Evolutionary conservation across 371 early-diverging fungal species (phyloP), one percentile per base, ranked within the genome.

Genomic region (Dinochytrium kinnereticum): DNA sequence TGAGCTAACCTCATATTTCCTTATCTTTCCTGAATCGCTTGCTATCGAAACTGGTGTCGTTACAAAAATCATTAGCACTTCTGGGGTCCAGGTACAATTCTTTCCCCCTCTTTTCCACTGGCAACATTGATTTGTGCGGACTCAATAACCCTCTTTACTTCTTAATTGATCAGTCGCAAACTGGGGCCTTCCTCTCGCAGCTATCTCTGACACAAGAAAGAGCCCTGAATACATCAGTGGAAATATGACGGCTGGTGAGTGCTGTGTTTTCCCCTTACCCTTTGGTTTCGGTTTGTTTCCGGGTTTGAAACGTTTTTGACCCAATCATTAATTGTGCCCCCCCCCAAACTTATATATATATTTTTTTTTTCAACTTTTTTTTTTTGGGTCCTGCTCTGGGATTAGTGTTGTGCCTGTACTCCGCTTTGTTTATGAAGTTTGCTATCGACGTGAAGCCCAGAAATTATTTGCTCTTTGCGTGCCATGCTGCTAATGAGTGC

Each of bases 181-280:
- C 88, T 98, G 98, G 98, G 98, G 98, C 69, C 89, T 98, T 66
- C 98, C 98, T 59, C 39, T 86, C 3, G 98, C 98, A 34, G 98
- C 97, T 38, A 92, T 98, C 70, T 93, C 95, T 44, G 98, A 98
- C 82, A 90, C 90, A 73, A 87, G 91, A 72, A 95, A 97, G 84
- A 91, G 92, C 75, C 95, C 98, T 24, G 95, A 95, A 73, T 81
- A 91, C 78, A 98, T 98, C 79, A 92, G 92, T 44, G 95, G 95
- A 69, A 96, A 94, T 74, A 98, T 98, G 98, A 98, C 96, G 30
- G 76, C 76, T 28, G 93, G 93, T 92, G 82, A 69, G 76, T 59
- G 15, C n/a, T 69, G 68, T 69, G 39, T 24, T 37, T 72, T 34
- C 38, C 31, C 1, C 33, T 21, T n/a, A 0, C 21, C 19, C 36